Base-by-base conservation (phyloP, 1,284 basidiomycete species). In the Inonotus hispidus region DNA sequence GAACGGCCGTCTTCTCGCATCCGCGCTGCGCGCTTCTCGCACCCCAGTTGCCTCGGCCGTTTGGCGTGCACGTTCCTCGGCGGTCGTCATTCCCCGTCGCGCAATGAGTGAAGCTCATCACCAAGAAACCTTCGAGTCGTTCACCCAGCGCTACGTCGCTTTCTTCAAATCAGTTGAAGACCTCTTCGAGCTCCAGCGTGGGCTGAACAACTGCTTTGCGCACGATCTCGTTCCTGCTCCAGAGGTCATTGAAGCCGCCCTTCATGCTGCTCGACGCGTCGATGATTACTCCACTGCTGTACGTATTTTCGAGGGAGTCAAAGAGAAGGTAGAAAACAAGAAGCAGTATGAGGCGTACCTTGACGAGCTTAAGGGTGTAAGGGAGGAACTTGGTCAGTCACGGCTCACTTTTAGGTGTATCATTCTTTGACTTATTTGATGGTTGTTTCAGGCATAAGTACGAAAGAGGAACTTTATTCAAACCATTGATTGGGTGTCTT, bases 121-220 rank as follows among this genome's bases (percentile, higher is more conserved):
- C 66, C 87, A 92, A 74, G 96, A 98, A 80, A 85, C 92, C 25
- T 98, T 93, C 75, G 95, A 98, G 74, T 83, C 88, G 59, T 98
- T 98, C 82, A 94, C 92, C 72, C 82, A 88, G 65, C 92, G 95
- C 72, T 98, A 98, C 78, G 88, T 93, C 72, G 81, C 83, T 68
- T 99, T 98, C 80, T 98, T 98, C 82, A 80, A 90, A 71, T 83
- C 85, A 58, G 94, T 95, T 57, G 87, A 94, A 73, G 96, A 98
- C 80, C 84, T 97, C 65, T 98, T 98, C 73, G 95, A 98, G 80
- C 89, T 96, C 67, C 94, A 98, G 77, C 91, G 96, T 64, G 96
- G 96, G 53, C 82, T 99, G 68, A 99, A 99, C 84, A 99, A 99
- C 84, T 97, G 94, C 79, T 99, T 99, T 73, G 93, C 96, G 1